Evolutionary conservation across 2,329 filamentous ascomycete genomes (phyloP).

Genomic region (Phoma sp.): DNA sequence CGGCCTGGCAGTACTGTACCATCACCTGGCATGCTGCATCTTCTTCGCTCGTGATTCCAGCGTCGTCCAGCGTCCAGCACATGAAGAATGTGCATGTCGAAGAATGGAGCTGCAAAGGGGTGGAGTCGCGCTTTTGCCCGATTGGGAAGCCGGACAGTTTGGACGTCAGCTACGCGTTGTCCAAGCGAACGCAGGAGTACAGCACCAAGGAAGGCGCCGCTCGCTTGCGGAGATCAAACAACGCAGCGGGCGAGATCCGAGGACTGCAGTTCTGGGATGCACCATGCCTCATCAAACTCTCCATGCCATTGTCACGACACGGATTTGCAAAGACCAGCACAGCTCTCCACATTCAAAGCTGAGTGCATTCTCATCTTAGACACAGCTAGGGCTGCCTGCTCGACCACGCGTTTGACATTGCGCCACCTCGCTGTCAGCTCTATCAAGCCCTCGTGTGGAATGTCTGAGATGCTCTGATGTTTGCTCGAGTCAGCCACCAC

Average conservation of each 20-base stretch:
- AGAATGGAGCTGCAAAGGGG: conserved; percentile 15
- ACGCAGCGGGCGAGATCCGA: conserved; percentile 2
- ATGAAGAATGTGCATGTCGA: conserved; percentile 17
- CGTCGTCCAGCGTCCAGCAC: neutral
- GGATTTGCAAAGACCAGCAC: neutral
- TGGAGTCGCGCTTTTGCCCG: conserved; percentile 9
- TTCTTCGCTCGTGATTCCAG: neutral
- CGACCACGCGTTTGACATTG: neutral
- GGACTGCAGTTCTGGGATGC: neutral
- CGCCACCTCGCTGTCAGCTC: conserved; percentile 6
- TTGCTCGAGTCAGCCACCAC: neutral
- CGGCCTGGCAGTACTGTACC: neutral
- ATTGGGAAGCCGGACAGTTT: conserved; percentile 4
- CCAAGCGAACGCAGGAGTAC: conserved; percentile 1
- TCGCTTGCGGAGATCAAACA: conserved; percentile 4
- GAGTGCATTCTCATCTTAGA: conserved; percentile 4
- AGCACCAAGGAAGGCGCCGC: conserved; percentile 13
- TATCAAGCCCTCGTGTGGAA: neutral
- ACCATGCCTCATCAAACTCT: neutral
- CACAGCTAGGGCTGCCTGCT: neutral
- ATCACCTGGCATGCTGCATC: neutral
- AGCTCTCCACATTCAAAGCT: neutral
- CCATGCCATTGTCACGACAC: neutral
- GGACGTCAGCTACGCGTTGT: neutral
- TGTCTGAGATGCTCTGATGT: neutral